Base-by-base conservation (phyloP, 1,284 basidiomycete species). In the Leccinum pachyderme region DNA sequence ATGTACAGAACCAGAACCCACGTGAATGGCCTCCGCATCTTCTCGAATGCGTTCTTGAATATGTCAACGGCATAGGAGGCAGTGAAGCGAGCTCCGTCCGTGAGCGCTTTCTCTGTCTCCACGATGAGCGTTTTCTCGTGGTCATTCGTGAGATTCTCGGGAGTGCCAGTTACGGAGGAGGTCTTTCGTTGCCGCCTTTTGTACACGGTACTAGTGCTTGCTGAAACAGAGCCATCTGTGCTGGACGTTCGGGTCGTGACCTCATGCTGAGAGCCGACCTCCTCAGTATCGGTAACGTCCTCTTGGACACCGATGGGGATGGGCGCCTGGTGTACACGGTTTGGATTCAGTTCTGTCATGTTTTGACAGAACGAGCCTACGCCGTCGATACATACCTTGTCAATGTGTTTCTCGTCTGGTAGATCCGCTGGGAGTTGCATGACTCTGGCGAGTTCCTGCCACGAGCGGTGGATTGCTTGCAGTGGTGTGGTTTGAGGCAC, bases 11-110 rank as follows among this genome's bases (percentile, higher is more conserved):
- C 78, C 15, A 85, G 60, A n/a, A 84, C 58, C 53, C 84, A 52
- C 5, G 77, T 75, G 13, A 90, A 73, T 3, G 87, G 87, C 50
- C 64, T 72, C 37, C 80, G 79, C 53, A 87, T 73, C 22, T 82
- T 73, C 24, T 70, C 64, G 47, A 87, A 61, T 0, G 81, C 76
- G 22, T 68, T 72, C 35, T 64, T 65, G 53, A 82, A 37, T 29
- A 88, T 66, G 58, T 80, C 78, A 25, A 78, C 60, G 15, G 71
- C 28, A 64, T 84, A 87, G 3, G 61, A 60, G 18, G 68, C 55
- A 0, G 75, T 71, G 45, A 63, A 66, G 22, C 66, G 62, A 15
- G 60, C 64, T 7, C 72, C 68, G 13, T 62, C 54, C 13, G 54
- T 49, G 15, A 71, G 29, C 2, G 54, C 62, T 41, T 63, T 57